Evolutionary conservation across 1,284 basidiomycete genomes (phyloP).

Genomic region (Tylopilus sp.): DNA sequence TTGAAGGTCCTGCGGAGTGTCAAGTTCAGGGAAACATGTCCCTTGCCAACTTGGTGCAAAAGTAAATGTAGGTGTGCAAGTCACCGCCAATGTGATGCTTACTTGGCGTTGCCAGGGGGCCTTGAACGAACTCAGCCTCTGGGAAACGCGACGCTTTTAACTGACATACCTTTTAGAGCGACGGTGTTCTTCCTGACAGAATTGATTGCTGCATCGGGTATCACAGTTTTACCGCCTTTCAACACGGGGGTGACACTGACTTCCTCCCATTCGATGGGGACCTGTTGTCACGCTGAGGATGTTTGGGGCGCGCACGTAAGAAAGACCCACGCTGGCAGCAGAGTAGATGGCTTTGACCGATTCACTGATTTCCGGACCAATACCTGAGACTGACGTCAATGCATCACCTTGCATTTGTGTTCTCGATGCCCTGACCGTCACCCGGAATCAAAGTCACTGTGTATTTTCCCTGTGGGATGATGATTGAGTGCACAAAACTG

Average conservation of each 20-base stretch:
- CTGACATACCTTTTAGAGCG: constrained; percentile 83
- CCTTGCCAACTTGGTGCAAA: constrained; percentile 79
- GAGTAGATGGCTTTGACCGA: constrained; percentile 92
- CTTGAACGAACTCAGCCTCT: constrained; percentile 35
- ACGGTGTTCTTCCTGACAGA: constrained; percentile 97
- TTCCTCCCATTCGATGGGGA: constrained; percentile 98
- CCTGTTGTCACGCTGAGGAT: constrained; percentile 43
- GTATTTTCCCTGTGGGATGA: constrained; percentile 76
- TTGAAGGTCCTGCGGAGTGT: constrained; percentile 96
- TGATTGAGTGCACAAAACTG: constrained; percentile 6
- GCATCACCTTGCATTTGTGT: constrained; percentile 22
- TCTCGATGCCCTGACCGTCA: constrained; percentile 59
- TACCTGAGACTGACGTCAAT: constrained; percentile 54
- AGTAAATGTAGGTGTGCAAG: constrained; percentile 11
- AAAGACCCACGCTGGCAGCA: constrained; percentile 66
- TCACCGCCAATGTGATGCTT: constrained; percentile 16
- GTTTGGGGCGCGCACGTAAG: constrained; percentile 3
- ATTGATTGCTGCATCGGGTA: constrained; percentile 87
- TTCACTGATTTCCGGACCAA: constrained; percentile 97
- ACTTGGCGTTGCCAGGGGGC: constrained; percentile 94
- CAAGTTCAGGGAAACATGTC: constrained; percentile 97
- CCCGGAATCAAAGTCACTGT: constrained; percentile 89
- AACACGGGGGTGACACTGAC: constrained; percentile 93
- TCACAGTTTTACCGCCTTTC: constrained; percentile 94
- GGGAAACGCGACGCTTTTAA: constrained; percentile 4